A percentile compares a stretch with the other conserved stretches of the same genome.
phyloP scores from a whole-genome alignment of 179 eudicot genomes.

The Monotropa hypopitys region DNA sequence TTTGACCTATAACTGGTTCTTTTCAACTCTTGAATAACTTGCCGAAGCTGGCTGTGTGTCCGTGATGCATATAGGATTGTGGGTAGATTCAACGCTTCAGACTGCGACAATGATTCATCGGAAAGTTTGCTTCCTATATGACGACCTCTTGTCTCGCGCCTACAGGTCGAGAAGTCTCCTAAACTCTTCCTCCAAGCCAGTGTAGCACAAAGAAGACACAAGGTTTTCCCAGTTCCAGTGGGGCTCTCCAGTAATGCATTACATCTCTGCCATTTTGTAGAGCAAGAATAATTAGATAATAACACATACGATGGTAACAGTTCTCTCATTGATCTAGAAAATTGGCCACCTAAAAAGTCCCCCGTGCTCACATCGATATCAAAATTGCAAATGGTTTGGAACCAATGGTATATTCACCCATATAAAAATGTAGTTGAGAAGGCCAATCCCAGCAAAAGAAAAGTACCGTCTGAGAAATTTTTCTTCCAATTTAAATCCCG shows the following conservation, averaged over 20 bases:
- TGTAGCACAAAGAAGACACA: slow-evolving; percentile 95
- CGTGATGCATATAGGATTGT: slow-evolving; percentile 78
- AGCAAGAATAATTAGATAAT: background rate
- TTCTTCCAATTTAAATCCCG: background rate
- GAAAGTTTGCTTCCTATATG: slow-evolving; percentile 17
- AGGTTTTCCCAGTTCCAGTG: slow-evolving; percentile 95
- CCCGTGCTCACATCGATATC: background rate
- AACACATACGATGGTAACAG: background rate
- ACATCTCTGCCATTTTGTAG: slow-evolving; percentile 37
- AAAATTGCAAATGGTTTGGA: background rate
- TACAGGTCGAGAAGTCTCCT: slow-evolving; percentile 53
- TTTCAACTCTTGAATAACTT: slow-evolving; percentile 77
- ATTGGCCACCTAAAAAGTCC: background rate
- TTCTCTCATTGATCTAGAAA: background rate
- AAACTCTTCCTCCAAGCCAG: slow-evolving; percentile 87
- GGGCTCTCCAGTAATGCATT: slow-evolving; percentile 97
- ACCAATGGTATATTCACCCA: background rate
- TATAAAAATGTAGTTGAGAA: background rate
- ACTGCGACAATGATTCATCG: slow-evolving; percentile 31
- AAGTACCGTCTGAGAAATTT: background rate
- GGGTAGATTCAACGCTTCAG: slow-evolving; percentile 36
- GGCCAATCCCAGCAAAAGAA: background rate
- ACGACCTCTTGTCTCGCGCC: slow-evolving; percentile 14
- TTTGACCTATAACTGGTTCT: slow-evolving; percentile 80
- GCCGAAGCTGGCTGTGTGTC: slow-evolving; percentile 90